These are phyloP conservation scores for Pseudogymnoascus sp. DNA, from an alignment of 2,329 filamentous ascomycete genomes.

Conservation along the genomic window DNA sequence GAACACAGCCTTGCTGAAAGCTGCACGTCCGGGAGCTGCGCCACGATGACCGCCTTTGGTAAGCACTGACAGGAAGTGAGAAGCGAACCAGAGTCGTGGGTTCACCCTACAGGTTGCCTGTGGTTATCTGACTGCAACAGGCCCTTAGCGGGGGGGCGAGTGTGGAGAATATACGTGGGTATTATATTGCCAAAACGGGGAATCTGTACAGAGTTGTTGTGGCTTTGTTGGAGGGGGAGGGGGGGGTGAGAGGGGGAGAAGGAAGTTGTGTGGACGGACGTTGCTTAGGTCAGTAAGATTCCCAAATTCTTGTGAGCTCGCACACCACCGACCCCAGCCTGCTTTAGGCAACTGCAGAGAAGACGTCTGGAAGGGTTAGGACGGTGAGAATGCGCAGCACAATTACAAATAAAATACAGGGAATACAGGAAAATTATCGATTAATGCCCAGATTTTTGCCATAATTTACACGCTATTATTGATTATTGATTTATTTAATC, in stretches of 20 bases:
- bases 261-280: background rate
- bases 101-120: background rate
- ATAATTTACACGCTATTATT: background rate
- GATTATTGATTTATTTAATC: background rate
- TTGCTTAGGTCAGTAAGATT: background rate
- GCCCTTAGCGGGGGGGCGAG: background rate
- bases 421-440: background rate
- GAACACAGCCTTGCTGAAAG: conserved; percentile 4
- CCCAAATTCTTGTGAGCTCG: background rate
- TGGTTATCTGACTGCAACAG: background rate
- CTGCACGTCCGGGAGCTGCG: background rate
- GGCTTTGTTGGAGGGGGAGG: background rate
- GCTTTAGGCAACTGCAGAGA: background rate
- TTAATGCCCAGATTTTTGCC: background rate
- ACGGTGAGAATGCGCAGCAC: background rate
- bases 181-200: conserved; percentile 1
- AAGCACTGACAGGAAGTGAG: conserved; percentile 5
- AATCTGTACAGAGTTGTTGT: conserved; percentile 4
- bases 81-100: conserved; percentile 1
- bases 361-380: background rate
- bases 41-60: background rate
- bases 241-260: background rate
- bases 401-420: conserved; percentile 4
- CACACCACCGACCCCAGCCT: conserved; percentile 3
- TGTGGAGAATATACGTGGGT: conserved; percentile 3